These are phyloP conservation scores for Aspergillus novofumigatus DNA, from an alignment of 2,329 filamentous ascomycete species.

Conservation along the genomic window DNA sequence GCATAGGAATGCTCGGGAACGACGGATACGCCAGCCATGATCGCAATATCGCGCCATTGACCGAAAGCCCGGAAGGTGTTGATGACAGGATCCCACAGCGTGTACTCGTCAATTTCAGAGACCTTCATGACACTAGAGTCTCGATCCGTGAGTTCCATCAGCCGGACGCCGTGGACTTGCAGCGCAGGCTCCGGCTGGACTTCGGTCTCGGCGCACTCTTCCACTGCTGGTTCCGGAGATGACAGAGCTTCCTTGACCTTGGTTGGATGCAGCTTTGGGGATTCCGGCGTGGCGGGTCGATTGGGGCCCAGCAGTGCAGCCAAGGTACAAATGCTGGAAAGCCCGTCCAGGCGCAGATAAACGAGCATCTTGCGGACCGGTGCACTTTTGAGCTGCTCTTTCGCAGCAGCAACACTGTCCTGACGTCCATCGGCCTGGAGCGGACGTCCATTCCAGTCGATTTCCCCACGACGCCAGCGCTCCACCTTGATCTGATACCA, in stretches of 20 bases:
- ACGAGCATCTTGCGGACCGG: slow-evolving; percentile 66
- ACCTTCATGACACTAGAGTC: slow-evolving; percentile 95
- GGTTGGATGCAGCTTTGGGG: slow-evolving; percentile 29
- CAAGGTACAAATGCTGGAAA: slow-evolving; percentile 76
- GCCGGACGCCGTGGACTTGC: slow-evolving; percentile 76
- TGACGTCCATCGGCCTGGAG: slow-evolving; percentile 41
- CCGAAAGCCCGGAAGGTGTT: slow-evolving; percentile 90
- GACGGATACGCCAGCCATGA: slow-evolving; percentile 76
- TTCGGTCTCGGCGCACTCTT: slow-evolving; percentile 18
- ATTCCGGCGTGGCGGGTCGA: slow-evolving; percentile 33
- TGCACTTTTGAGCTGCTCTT: slow-evolving; percentile 48
- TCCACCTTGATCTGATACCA: slow-evolving; percentile 72
- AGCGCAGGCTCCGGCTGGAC: slow-evolving; percentile 43
- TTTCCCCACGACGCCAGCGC: slow-evolving; percentile 76
- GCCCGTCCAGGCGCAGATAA: slow-evolving; percentile 78
- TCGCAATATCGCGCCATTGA: slow-evolving; percentile 74
- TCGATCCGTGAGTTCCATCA: slow-evolving; percentile 85
- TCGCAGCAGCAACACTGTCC: slow-evolving; percentile 36
- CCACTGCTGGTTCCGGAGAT: slow-evolving; percentile 16
- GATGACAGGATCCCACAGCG: slow-evolving; percentile 73
- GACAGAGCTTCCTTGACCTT: slow-evolving; percentile 19
- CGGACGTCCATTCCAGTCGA: slow-evolving; percentile 75
- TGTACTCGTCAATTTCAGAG: slow-evolving; percentile 71
- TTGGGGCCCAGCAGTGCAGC: slow-evolving; percentile 70
- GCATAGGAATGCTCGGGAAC: slow-evolving; percentile 75